Evolutionary conservation across 2,329 filamentous ascomycete species (phyloP).

Genomic region (Bipolaris bicolor): DNA sequence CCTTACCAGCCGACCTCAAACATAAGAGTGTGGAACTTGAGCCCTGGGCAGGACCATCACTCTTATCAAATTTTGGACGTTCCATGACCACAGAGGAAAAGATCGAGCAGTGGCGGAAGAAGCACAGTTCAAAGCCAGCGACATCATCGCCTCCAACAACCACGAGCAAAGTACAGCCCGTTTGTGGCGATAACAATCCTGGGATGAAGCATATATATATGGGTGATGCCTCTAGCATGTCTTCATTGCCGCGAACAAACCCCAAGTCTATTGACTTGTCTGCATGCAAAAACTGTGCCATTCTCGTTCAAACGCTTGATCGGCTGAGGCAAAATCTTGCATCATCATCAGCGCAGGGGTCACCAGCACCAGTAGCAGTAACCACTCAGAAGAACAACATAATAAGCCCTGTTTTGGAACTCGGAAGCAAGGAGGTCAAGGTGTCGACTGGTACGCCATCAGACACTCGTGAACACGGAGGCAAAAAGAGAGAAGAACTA

Average conservation of each 20-base stretch:
- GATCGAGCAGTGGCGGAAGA: constrained; percentile 25
- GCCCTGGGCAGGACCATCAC: constrained; percentile 25
- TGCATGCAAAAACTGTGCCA: constrained; percentile 32
- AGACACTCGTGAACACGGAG: background rate
- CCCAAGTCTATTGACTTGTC: background rate
- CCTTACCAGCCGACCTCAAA: constrained; percentile 22
- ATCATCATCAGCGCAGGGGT: constrained; percentile 1
- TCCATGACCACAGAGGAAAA: constrained; percentile 36
- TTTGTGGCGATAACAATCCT: constrained; percentile 27
- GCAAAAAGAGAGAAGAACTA: background rate
- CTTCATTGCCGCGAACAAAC: background rate
- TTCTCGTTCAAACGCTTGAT: constrained; percentile 32
- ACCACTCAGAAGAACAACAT: background rate
- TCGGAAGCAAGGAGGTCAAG: background rate
- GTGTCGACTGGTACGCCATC: background rate
- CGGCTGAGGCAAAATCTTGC: constrained; percentile 30
- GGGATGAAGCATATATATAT: constrained; percentile 28
- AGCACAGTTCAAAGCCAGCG: background rate
- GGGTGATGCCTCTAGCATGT: background rate
- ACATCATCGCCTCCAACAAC: background rate
- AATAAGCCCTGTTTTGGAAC: background rate
- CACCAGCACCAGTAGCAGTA: background rate
- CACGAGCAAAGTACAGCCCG: constrained; percentile 3
- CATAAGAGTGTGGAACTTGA: constrained; percentile 25
- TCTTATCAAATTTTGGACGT: constrained; percentile 30